Percentiles rank a stretch among this genome's conserved stretches.
phyloP scores from a whole-genome alignment of 768 basidiomycete genomes.

The Boletus edulis region DNA sequence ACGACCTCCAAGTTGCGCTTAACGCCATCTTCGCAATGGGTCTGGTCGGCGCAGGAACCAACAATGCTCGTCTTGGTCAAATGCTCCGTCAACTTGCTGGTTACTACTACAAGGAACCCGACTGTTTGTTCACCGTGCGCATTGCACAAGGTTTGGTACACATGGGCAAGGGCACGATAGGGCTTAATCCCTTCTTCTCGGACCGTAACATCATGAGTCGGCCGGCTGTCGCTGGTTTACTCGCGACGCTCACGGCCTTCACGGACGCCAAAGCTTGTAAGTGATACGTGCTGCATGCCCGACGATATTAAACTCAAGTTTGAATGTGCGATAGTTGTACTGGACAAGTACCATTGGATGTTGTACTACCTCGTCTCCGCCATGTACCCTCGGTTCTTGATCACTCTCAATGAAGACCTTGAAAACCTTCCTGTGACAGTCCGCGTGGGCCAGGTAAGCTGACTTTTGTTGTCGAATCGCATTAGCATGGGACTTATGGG shows the following conservation, averaged over 20 bases:
- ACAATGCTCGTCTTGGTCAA: conserved; percentile 95
- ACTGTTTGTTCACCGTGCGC: conserved; percentile 94
- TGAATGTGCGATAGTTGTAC: conserved; percentile 59
- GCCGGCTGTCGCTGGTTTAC: conserved; percentile 83
- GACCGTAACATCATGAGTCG: conserved; percentile 89
- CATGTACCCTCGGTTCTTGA: conserved; percentile 98
- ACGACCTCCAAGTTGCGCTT: conserved; percentile 92
- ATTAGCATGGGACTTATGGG: neutral
- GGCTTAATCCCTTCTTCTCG: conserved; percentile 93
- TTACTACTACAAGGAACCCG: conserved; percentile 98
- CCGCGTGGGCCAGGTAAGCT: conserved; percentile 82
- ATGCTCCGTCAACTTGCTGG: conserved; percentile 96
- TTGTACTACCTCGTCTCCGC: conserved; percentile 92
- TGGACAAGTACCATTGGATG: conserved; percentile 99
- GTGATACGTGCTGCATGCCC: conserved; percentile 31
- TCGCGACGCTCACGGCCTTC: conserved; percentile 88
- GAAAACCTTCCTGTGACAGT: conserved; percentile 86
- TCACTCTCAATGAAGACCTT: conserved; percentile 92
- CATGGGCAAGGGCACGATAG: conserved; percentile 99
- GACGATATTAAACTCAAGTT: neutral
- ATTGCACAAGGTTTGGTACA: conserved; percentile 96
- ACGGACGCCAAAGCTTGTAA: conserved; percentile 92
- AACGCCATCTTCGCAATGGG: conserved; percentile 99
- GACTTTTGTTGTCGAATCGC: neutral
- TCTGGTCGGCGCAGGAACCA: conserved; percentile 96